Percentiles rank a stretch among this genome's conserved stretches.
These are phyloP conservation scores for Pittosporum tobira DNA, from an alignment of 129 eudicot species.

Conservation along the genomic window DNA sequence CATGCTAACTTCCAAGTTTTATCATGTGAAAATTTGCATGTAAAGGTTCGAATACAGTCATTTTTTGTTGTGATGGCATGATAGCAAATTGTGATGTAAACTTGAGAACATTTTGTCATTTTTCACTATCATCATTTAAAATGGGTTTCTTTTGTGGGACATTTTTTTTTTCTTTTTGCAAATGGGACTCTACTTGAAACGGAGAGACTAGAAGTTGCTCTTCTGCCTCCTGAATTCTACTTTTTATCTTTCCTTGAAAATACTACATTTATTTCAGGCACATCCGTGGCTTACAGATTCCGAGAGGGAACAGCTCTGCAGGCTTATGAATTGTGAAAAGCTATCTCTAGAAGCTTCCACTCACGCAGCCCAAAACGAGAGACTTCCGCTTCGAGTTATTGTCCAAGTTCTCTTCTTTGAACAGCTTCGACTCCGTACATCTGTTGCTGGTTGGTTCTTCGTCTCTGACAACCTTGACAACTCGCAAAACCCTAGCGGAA, in stretches of 20 bases:
- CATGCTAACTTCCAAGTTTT: too few relatives aligned
- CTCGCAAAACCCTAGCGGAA: conserved; percentile 34
- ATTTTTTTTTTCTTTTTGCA: too few relatives aligned
- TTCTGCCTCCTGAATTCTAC: neutral
- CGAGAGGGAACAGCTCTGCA: conserved; percentile 63
- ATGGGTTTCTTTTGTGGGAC: too few relatives aligned
- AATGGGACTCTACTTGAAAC: too few relatives aligned
- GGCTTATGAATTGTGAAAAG: conserved; percentile 70
- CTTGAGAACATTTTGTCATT: too few relatives aligned
- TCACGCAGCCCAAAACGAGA: conserved; percentile 76
- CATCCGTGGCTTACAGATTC: conserved; percentile 66
- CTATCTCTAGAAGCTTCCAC: conserved; percentile 72
- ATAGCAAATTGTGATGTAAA: too few relatives aligned
- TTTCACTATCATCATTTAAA: too few relatives aligned
- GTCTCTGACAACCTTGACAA: conserved; percentile 47
- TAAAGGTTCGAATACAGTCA: too few relatives aligned
- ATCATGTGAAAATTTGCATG: too few relatives aligned
- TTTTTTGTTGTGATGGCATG: too few relatives aligned
- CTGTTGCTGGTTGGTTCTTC: conserved; percentile 48
- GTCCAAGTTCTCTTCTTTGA: conserved; percentile 77
- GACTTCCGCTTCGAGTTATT: conserved; percentile 58
- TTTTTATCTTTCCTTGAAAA: neutral
- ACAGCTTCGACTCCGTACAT: conserved; percentile 61
- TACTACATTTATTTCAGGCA: conserved; percentile 30
- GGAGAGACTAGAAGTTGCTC: neutral